These are phyloP conservation scores for Priceomyces fermenticarens DNA, from an alignment of 805 yeast species.

Conservation along the genomic window DNA sequence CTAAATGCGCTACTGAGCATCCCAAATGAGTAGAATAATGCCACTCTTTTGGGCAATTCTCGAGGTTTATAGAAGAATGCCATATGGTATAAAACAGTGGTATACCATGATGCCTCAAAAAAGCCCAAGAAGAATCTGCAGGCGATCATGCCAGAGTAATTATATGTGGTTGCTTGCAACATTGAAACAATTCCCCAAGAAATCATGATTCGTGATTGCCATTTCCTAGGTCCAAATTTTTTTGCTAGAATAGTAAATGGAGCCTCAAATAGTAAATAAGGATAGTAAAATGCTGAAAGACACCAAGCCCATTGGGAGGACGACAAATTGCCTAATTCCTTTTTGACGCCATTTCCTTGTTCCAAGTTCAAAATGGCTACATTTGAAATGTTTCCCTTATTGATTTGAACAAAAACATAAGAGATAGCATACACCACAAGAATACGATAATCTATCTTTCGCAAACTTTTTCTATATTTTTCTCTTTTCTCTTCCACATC, in stretches of 20 bases:
- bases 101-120: conserved; percentile 34
- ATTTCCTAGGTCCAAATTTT: neutral
- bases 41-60: conserved; percentile 57
- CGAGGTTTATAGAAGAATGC: conserved; percentile 59
- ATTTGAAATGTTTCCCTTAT: conserved; percentile 12
- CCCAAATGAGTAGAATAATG: conserved; percentile 38
- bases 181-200: conserved; percentile 27
- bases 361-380: conserved; percentile 2
- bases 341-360: conserved; percentile 4
- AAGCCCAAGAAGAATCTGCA: conserved; percentile 24
- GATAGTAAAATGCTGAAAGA: conserved; percentile 3
- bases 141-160: conserved; percentile 10
- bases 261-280: conserved; percentile 2
- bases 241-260: conserved; percentile 4
- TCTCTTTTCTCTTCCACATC: neutral
- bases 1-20: conserved; percentile 19
- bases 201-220: conserved; percentile 12
- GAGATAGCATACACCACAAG: conserved; percentile 10
- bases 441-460: conserved; percentile 10
- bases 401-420: conserved; percentile 10
- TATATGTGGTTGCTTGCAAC: conserved; percentile 23
- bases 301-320: conserved; percentile 4
- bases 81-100: conserved; percentile 60
- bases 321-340: conserved; percentile 1
- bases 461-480: conserved; percentile 2